These are phyloP conservation scores for Emericellopsis atlantica DNA, from an alignment of 2,329 filamentous ascomycete species.

Conservation along the genomic window DNA sequence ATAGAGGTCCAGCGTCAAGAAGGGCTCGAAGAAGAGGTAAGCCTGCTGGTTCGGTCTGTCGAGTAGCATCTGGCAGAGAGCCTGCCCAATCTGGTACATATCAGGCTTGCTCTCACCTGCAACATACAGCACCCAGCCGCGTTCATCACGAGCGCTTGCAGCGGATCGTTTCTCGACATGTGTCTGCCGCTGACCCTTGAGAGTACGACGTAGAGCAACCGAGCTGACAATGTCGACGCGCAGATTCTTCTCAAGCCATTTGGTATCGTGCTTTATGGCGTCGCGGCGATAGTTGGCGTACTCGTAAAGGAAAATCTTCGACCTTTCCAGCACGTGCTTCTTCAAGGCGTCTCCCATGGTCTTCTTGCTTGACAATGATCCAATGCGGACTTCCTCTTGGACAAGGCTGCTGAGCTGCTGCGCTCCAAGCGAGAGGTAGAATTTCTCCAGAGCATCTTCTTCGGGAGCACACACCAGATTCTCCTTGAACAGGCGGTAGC, in stretches of 20 bases:
- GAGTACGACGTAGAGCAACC: conserved; percentile 64
- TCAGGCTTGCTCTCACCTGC: conserved; percentile 57
- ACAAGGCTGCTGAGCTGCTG: conserved; percentile 65
- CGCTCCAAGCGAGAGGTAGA: conserved; percentile 74
- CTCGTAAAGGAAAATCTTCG: conserved; percentile 80
- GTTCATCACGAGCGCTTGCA: conserved; percentile 42
- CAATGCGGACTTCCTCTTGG: conserved; percentile 64
- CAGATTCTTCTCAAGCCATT: conserved; percentile 83
- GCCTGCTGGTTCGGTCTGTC: conserved; percentile 78
- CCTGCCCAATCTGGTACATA: conserved; percentile 85
- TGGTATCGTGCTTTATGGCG: conserved; percentile 71
- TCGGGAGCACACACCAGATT: conserved; percentile 77
- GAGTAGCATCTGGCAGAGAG: conserved; percentile 70
- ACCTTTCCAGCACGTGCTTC: conserved; percentile 75
- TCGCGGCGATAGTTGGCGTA: conserved; percentile 58
- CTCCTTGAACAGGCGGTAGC: conserved; percentile 79
- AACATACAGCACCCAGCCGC: conserved; percentile 61
- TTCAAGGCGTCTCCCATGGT: conserved; percentile 55
- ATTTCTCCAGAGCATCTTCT: conserved; percentile 73
- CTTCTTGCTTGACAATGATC: conserved; percentile 53
- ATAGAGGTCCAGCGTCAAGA: conserved; percentile 73
- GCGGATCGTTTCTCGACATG: conserved; percentile 67
- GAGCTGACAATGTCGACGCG: conserved; percentile 65
- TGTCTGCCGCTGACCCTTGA: conserved; percentile 56
- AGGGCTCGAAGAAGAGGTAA: conserved; percentile 80